Base-by-base conservation (phyloP, 352 stramenopile species). In the Phytophthora chlamydospora region DNA sequence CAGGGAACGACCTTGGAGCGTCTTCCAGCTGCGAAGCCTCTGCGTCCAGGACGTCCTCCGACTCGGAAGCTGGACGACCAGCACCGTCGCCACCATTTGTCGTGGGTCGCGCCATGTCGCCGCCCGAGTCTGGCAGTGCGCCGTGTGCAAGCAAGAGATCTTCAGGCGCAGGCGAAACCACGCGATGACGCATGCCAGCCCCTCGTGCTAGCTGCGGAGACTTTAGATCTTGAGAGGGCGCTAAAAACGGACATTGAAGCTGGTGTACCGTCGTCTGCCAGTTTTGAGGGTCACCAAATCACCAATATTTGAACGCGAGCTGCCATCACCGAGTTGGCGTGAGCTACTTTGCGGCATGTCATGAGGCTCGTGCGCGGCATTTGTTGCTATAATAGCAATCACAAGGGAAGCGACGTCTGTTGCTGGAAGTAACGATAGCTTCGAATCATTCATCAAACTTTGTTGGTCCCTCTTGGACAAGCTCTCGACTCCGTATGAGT, bases 211-310 rank as follows among this genome's bases (percentile, higher is more conserved):
- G n/a, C n/a, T n/a, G n/a, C n/a, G n/a, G 21, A 48, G 42, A 34
- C 41, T 47, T 33, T 46, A 55, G 19, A 55, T 54, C 17, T 11
- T 35, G 50, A 54, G 49, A 29, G n/a, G 43, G 38, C 58, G 42
- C 58, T 40, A 67, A 62, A 67, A 67, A 62, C 50, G 58, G 41
- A 60, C 12, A 40, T 58, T 58, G 49, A 58, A 48, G 49, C 53
- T 60, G 31, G 19, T 21, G 57, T 65, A 58, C 56, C 33, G 39
- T 59, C 16, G 43, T 7, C 38, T 47, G 55, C 33, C 43, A 43
- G 45, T 27, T 13, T 40, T 47, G 17, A 40, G 7, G 49, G 49
- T 29, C 24, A 29, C 24, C 21, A 24, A 24, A 24, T 3, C n/a
- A 24, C 1, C 27, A 19, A 14, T 2, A 3, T 32, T 27, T 45